A percentile compares a stretch with the other conserved stretches of the same genome.
Evolutionary conservation across 2,329 filamentous ascomycete species (phyloP).

Genomic region (Hymenoscyphus fraxineus): DNA sequence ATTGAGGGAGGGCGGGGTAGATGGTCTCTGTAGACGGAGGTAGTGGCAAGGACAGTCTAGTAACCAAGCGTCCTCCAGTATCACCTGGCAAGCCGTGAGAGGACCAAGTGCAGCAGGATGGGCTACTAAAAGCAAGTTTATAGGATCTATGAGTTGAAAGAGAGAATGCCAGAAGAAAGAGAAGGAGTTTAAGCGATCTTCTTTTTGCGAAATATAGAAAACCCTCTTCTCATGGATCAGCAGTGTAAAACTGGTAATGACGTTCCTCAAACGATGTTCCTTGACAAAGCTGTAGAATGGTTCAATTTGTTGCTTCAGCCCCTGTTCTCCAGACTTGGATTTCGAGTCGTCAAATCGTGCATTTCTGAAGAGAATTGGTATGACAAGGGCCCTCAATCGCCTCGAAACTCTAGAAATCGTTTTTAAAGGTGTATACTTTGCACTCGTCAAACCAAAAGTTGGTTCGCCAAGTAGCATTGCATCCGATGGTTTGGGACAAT

Average conservation of each 20-base stretch:
- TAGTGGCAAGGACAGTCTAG: constrained; percentile 63
- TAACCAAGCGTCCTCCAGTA: constrained; percentile 56
- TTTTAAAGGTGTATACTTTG: constrained; percentile 48
- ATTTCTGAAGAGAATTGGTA: constrained; percentile 57
- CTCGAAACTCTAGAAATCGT: constrained; percentile 50
- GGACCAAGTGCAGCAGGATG: constrained; percentile 60
- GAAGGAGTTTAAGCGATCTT: constrained; percentile 14
- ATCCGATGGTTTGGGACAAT: constrained; percentile 42
- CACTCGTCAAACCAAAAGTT: constrained; percentile 40
- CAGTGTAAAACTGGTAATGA: constrained; percentile 47
- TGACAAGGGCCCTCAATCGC: constrained; percentile 48
- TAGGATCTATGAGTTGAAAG: constrained; percentile 50
- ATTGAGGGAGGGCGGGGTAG: background rate
- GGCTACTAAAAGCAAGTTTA: constrained; percentile 54
- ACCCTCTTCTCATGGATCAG: constrained; percentile 34
- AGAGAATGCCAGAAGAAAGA: constrained; percentile 51
- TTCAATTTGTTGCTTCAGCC: constrained; percentile 20
- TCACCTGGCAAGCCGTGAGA: constrained; percentile 54
- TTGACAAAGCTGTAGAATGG: constrained; percentile 38
- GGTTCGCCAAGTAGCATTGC: constrained; percentile 47
- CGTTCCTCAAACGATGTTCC: constrained; percentile 32
- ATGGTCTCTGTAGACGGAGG: constrained; percentile 42
- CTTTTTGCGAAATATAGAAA: constrained; percentile 16
- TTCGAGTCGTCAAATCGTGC: constrained; percentile 39
- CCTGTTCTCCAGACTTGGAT: constrained; percentile 18